phyloP scores from a whole-genome alignment of 257 asterid species.

The Jacaranda copaia region DNA sequence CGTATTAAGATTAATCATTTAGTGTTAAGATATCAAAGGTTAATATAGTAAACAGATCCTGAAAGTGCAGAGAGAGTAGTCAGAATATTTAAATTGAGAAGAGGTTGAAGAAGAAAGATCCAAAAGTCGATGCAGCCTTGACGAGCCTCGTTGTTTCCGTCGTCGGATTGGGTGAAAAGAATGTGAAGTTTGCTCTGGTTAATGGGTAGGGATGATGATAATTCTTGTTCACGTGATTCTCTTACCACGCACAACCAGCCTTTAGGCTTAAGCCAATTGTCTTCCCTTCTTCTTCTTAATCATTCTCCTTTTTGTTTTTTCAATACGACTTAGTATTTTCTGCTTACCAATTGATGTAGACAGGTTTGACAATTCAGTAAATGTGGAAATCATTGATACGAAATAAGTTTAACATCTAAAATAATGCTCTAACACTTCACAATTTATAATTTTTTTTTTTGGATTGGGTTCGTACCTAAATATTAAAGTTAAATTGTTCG shows the following conservation, averaged over 20 bases:
- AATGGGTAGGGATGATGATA: slow-evolving; percentile 25
- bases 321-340: neutral
- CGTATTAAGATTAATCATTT: slow-evolving; percentile 21
- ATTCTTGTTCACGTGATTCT: slow-evolving; percentile 45
- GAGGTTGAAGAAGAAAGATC: slow-evolving; percentile 28
- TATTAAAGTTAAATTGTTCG: too few species aligned
- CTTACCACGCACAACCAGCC: slow-evolving; percentile 46
- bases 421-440: too few species aligned
- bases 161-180: slow-evolving; percentile 43
- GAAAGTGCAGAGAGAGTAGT: neutral
- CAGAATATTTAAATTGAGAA: slow-evolving; percentile 6
- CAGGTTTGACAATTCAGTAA: slow-evolving; percentile 16
- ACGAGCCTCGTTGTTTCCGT: slow-evolving; percentile 65
- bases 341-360: neutral
- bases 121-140: slow-evolving; percentile 38
- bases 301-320: neutral
- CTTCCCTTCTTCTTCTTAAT: slow-evolving; percentile 35
- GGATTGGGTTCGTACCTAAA: too few species aligned
- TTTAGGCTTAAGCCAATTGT: slow-evolving; percentile 42
- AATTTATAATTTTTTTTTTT: too few species aligned
- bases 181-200: slow-evolving; percentile 30
- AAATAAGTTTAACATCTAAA: too few species aligned
- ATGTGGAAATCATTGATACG: neutral
- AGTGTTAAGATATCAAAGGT: neutral
- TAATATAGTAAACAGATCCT: slow-evolving; percentile 13